phyloP scores from a whole-genome alignment of 495 filamentous ascomycete species.

The Podospora anserina region DNA sequence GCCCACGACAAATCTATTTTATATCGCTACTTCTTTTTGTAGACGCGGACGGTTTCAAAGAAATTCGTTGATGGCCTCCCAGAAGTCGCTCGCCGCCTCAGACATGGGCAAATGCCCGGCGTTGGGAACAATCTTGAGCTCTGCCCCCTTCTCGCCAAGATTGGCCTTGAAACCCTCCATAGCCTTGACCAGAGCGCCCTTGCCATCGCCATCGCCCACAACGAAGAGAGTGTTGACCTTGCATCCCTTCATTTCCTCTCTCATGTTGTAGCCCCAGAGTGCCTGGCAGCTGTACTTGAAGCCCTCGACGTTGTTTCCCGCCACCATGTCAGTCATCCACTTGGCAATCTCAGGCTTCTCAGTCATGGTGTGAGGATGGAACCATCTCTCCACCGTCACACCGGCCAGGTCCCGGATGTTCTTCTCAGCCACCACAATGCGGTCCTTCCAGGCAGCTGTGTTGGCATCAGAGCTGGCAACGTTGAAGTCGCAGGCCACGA shows the following conservation, averaged over 20 bases:
- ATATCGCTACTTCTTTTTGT: background rate
- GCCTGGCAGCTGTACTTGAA: conserved; percentile 68
- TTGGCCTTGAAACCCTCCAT: conserved; percentile 68
- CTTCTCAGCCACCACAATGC: conserved; percentile 64
- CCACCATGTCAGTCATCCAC: conserved; percentile 54
- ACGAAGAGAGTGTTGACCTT: conserved; percentile 62
- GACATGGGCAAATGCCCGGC: conserved; percentile 83
- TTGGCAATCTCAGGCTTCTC: conserved; percentile 51
- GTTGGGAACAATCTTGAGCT: conserved; percentile 58
- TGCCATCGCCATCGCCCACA: conserved; percentile 63
- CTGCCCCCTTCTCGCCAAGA: conserved; percentile 49
- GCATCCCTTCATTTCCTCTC: conserved; percentile 55
- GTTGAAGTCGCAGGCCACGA: conserved; percentile 78
- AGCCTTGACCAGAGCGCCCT: conserved; percentile 67
- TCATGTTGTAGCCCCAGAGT: conserved; percentile 73
- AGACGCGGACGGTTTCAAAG: conserved; percentile 32
- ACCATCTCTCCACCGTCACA: conserved; percentile 71
- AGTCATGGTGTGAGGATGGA: conserved; percentile 56
- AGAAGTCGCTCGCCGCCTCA: conserved; percentile 66
- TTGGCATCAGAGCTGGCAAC: conserved; percentile 63
- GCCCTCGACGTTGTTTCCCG: conserved; percentile 61
- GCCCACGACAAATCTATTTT: background rate
- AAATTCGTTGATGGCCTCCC: conserved; percentile 56
- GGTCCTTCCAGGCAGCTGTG: conserved; percentile 70
- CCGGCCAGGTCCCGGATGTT: conserved; percentile 59